These are phyloP conservation scores for Ustilago trichophora DNA, from an alignment of 1,284 basidiomycete genomes.

Conservation along the genomic window DNA sequence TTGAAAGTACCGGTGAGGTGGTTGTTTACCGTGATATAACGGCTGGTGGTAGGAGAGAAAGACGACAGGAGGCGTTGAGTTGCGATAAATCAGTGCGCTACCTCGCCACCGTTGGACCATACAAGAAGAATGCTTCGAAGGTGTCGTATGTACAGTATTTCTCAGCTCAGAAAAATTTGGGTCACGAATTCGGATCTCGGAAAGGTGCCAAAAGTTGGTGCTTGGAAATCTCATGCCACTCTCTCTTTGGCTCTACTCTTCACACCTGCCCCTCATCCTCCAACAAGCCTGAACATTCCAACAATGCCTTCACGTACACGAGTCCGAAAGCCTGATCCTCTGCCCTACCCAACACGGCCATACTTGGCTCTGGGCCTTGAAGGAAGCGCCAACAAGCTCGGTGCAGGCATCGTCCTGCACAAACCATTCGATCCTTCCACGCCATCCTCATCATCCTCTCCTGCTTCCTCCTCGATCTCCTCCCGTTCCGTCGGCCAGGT, in stretches of 20 bases:
- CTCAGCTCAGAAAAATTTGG: slow-evolving; percentile 27
- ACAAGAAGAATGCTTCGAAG: too few species aligned
- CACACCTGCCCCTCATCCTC: background rate
- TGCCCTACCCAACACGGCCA: slow-evolving; percentile 48
- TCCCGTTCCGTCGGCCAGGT: slow-evolving; percentile 75
- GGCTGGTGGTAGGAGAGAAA: too few species aligned
- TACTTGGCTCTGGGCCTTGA: slow-evolving; percentile 63
- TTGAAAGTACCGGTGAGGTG: background rate
- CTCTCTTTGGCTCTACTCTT: too few species aligned
- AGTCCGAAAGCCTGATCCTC: slow-evolving; percentile 40
- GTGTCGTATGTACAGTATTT: slow-evolving; percentile 10
- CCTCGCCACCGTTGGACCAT: too few species aligned
- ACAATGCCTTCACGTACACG: slow-evolving; percentile 37
- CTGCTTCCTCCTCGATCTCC: slow-evolving; percentile 68
- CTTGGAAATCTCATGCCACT: too few species aligned
- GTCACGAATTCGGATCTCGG: slow-evolving; percentile 24
- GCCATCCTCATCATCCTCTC: slow-evolving; percentile 27
- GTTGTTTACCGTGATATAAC: too few species aligned
- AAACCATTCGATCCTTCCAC: slow-evolving; percentile 71
- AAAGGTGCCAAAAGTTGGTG: too few species aligned
- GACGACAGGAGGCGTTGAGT: too few species aligned
- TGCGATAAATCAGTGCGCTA: too few species aligned
- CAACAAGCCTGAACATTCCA: too few species aligned
- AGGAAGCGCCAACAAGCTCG: slow-evolving; percentile 87
- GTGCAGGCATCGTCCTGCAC: slow-evolving; percentile 92